These are phyloP conservation scores for Saccharomyces hybrid DNA, from an alignment of 1,139 yeast species.

Conservation along the genomic window DNA sequence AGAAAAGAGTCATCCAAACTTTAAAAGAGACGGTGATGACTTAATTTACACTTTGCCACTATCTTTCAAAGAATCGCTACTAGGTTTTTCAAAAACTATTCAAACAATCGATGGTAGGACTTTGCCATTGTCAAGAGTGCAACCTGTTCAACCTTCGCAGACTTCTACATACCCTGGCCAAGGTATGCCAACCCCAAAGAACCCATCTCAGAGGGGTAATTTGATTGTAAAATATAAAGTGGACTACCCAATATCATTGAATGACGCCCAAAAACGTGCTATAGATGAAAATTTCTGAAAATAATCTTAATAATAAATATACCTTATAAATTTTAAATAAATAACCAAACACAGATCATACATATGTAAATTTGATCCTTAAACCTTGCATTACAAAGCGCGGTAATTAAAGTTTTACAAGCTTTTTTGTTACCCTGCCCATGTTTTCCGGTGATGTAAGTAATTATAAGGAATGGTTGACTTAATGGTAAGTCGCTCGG, in stretches of 20 bases:
- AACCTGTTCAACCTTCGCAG: slow-evolving; percentile 80
- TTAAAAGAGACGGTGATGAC: slow-evolving; percentile 83
- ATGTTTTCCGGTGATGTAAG: no score
- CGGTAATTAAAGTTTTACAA: no score
- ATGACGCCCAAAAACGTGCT: slow-evolving; percentile 64
- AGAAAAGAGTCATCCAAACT: slow-evolving; percentile 77
- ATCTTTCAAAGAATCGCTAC: slow-evolving; percentile 76
- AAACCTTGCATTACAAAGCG: no score
- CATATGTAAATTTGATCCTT: background rate
- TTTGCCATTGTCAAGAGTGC: slow-evolving; percentile 63
- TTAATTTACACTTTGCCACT: slow-evolving; percentile 64
- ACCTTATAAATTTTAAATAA: background rate
- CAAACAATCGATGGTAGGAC: slow-evolving; percentile 85
- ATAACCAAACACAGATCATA: background rate
- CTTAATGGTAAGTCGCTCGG: background rate
- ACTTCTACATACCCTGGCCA: slow-evolving; percentile 77
- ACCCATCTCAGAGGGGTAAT: slow-evolving; percentile 77
- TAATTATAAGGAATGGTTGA: background rate
- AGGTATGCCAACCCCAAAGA: slow-evolving; percentile 91
- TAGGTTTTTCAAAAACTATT: slow-evolving; percentile 76
- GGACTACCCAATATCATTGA: slow-evolving; percentile 74
- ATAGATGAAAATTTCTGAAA: slow-evolving; percentile 43
- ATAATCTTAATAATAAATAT: background rate
- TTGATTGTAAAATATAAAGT: slow-evolving; percentile 70
- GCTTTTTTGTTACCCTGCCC: no score